Base-by-base conservation (phyloP, 352 stramenopile genomes). In the Phytopythium kandeliae region DNA sequence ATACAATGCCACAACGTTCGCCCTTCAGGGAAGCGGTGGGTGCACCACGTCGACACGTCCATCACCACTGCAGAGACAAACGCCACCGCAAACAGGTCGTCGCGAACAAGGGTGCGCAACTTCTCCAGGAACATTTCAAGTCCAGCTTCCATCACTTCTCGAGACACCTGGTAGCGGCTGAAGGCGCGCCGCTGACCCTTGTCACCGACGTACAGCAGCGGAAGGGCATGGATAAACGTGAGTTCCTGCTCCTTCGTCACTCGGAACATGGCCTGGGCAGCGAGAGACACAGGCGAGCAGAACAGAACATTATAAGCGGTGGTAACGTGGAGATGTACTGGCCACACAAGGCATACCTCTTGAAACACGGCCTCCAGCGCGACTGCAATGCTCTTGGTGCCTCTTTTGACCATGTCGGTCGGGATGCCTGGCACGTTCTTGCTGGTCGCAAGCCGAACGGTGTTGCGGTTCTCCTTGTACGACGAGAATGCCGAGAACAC, bases 1-100 rank as follows among this genome's bases (percentile, higher is more conserved):
- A 94, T 53, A 12, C 76, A 89, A 55, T 91, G 81, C 83, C 83
- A 94, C 26, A 85, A 28, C 38, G 88, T 74, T 0, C 63, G 48
- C 1, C 62, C 58, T 52, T 70, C 62, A 1, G 63, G 55, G 12
- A 71, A 69, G 8, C 62, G 58, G 49, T 79, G 66, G 15, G 62
- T 68, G 38, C 67, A 86, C 80, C 77, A 92, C 37, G 59, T 69
- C 19, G 64, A 75, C 17, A 79, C 67, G 60, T 92, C 74, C 38
- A 65, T 81, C 19, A 89, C 40, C 31, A 86, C 69, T 10, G 83
- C 80, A n/a, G 70, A 65, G 21, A 91, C 59, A 36, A 94, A 94
- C n/a, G 65, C 69, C 17, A 83, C 64, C 7, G 73, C 66, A 22
- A 86, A 68, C 15, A 92, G 57, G 13, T 89, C 78, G 50, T 92